Percentiles rank a stretch among this genome's conserved stretches.
phyloP scores from a whole-genome alignment of 441 rosid genomes.

The Croton laevigatus region DNA sequence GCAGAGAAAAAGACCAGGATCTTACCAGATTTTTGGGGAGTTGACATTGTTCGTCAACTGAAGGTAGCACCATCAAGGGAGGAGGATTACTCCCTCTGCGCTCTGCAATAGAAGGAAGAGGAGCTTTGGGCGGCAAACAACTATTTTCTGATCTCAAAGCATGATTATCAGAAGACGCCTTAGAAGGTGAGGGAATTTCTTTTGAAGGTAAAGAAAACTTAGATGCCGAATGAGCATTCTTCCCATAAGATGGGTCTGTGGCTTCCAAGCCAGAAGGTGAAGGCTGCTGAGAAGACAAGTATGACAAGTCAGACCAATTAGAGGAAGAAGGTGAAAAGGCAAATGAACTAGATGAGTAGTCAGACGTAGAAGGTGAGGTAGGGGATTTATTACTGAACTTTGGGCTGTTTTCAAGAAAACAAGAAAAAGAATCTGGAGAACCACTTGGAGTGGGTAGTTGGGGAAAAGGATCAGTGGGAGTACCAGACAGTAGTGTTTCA shows the following conservation, averaged over 20 bases:
- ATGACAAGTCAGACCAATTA: slow-evolving; percentile 67
- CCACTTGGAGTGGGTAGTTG: slow-evolving; percentile 34
- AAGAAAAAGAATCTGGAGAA: slow-evolving; percentile 42
- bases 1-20: slow-evolving; percentile 56
- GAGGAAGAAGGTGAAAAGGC: slow-evolving; percentile 71
- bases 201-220: slow-evolving; percentile 28
- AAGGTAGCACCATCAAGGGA: slow-evolving; percentile 44
- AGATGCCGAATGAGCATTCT: slow-evolving; percentile 28
- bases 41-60: slow-evolving; percentile 36
- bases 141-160: slow-evolving; percentile 25
- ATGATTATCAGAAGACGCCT: slow-evolving; percentile 23
- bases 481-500: slow-evolving; percentile 28
- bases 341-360: slow-evolving; percentile 60
- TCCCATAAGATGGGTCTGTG: slow-evolving; percentile 29
- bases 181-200: slow-evolving; percentile 29
- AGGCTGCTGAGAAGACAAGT: slow-evolving; percentile 61
- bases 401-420: slow-evolving; percentile 37
- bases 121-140: slow-evolving; percentile 30
- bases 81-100: slow-evolving; percentile 73
- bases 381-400: slow-evolving; percentile 57
- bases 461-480: slow-evolving; percentile 25
- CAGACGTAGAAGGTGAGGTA: slow-evolving; percentile 66
- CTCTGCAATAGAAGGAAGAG: slow-evolving; percentile 53
- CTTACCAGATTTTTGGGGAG: slow-evolving; percentile 34
- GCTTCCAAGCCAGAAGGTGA: slow-evolving; percentile 57